phyloP scores from a whole-genome alignment of 1,284 basidiomycete species.

The Pseudozyma hubeiensis region DNA sequence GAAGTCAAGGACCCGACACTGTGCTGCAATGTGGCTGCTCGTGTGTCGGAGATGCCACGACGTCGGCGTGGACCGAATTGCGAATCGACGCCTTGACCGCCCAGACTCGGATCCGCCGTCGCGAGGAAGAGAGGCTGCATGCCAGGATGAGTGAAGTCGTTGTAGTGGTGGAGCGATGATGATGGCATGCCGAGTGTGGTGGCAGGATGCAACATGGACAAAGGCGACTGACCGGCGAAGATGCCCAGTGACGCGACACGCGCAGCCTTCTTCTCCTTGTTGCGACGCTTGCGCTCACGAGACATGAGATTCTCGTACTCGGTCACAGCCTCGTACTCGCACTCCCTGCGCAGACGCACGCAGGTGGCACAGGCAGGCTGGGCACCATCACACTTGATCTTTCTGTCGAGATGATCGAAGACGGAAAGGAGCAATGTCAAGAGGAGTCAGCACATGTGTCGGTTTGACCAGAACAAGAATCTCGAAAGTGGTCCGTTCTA shows the following conservation, averaged over 20 bases:
- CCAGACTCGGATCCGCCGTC: slow-evolving; percentile 15
- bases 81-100: slow-evolving; percentile 22
- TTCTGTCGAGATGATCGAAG: slow-evolving; percentile 23
- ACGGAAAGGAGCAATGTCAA: not conserved
- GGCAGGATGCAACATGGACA: slow-evolving; percentile 41
- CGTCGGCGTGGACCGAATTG: slow-evolving; percentile 41
- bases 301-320: slow-evolving; percentile 62
- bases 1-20: slow-evolving; percentile 24
- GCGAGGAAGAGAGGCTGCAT: slow-evolving; percentile 24
- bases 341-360: slow-evolving; percentile 55
- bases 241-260: slow-evolving; percentile 41
- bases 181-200: slow-evolving; percentile 25
- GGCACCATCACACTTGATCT: slow-evolving; percentile 62
- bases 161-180: slow-evolving; percentile 24
- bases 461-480: not conserved
- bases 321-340: slow-evolving; percentile 62
- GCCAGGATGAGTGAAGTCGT: slow-evolving; percentile 20
- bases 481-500: not conserved
- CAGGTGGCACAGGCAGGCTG: slow-evolving; percentile 61
- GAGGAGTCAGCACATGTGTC: not conserved
- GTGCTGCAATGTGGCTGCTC: slow-evolving; percentile 20
- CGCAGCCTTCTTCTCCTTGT: slow-evolving; percentile 53
- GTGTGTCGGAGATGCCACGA: slow-evolving; percentile 38
- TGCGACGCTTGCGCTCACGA: slow-evolving; percentile 59
- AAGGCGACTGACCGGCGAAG: slow-evolving; percentile 43